Conservation (phyloP, 192 early-diverging fungal species). For the Phlyctochytrium planicorne region DNA sequence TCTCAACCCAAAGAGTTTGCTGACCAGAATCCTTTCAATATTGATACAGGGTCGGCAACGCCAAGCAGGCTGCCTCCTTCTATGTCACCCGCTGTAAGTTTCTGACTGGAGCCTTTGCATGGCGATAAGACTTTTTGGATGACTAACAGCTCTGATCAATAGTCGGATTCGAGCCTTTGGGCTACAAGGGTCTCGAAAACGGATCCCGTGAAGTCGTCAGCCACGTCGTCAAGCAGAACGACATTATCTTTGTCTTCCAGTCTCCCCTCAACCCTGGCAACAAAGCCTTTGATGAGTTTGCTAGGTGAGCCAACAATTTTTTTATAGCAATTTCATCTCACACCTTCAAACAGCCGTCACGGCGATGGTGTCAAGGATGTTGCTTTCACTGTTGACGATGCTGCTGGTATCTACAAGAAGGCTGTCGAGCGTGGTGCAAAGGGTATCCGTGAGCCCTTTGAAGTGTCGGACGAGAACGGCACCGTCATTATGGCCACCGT, state of each 20-base stretch:
- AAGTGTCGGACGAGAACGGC: conserved; percentile 76
- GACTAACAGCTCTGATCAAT: not conserved
- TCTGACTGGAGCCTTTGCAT: not conserved
- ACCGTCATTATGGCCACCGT: conserved; percentile 89
- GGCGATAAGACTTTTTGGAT: not conserved
- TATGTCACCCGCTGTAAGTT: conserved; percentile 77
- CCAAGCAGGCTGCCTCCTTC: conserved; percentile 93
- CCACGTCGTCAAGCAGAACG: conserved; percentile 83
- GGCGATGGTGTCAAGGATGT: conserved; percentile 97
- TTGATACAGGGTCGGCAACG: conserved; percentile 73
- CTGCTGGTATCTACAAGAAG: conserved; percentile 71
- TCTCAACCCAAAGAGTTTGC: not conserved
- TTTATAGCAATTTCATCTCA: conserved; percentile 4
- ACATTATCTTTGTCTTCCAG: conserved; percentile 87
- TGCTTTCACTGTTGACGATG: conserved; percentile 88
- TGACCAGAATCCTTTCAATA: not conserved
- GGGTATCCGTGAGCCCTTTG: conserved; percentile 75
- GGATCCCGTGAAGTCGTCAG: conserved; percentile 80
- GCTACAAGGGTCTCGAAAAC: conserved; percentile 96
- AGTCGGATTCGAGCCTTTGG: conserved; percentile 89
- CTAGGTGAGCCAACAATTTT: too few relatives aligned
- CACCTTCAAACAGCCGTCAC: conserved; percentile 53
- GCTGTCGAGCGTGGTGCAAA: conserved; percentile 85
- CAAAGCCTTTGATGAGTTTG: conserved; percentile 50
- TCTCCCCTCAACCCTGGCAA: conserved; percentile 84